Evolutionary conservation across 495 filamentous ascomycete species (phyloP).

Genomic region (Aspergillus indologenus): DNA sequence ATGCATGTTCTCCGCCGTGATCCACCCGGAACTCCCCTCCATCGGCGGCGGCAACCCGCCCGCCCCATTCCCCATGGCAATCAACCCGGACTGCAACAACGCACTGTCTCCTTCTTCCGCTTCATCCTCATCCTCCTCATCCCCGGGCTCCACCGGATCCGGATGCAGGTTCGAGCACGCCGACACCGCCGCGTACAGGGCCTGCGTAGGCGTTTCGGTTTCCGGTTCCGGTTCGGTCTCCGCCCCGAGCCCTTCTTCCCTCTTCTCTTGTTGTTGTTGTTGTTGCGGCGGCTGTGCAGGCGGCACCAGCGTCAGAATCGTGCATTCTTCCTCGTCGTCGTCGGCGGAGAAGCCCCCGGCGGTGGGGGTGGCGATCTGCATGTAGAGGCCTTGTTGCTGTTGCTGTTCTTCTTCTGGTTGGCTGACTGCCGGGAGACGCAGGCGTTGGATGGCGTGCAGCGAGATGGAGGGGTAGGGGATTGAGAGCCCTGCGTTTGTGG

Average conservation of each 20-base stretch:
- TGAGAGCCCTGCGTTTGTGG: slow-evolving; percentile 59
- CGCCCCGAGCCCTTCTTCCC: slow-evolving; percentile 13
- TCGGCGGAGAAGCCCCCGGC: slow-evolving; percentile 41
- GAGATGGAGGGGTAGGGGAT: slow-evolving; percentile 88
- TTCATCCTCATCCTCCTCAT: slow-evolving; percentile 47
- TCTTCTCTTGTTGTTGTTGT: slow-evolving; percentile 10
- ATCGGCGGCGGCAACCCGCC: slow-evolving; percentile 69
- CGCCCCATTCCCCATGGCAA: slow-evolving; percentile 29
- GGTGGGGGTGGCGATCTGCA: slow-evolving; percentile 67
- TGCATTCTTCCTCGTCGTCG: slow-evolving; percentile 64
- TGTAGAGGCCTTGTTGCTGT: slow-evolving; percentile 60
- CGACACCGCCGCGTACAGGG: slow-evolving; percentile 75
- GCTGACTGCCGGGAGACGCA: slow-evolving; percentile 39
- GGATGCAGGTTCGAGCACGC: slow-evolving; percentile 89
- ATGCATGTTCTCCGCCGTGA: slow-evolving; percentile 91
- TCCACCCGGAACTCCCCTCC: slow-evolving; percentile 89
- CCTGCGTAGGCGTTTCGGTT: slow-evolving; percentile 41
- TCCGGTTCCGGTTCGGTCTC: slow-evolving; percentile 7
- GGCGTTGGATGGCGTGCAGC: slow-evolving; percentile 79
- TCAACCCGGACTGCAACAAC: slow-evolving; percentile 29
- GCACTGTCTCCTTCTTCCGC: slow-evolving; percentile 38
- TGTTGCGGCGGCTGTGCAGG: slow-evolving; percentile 16
- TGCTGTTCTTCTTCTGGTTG: slow-evolving; percentile 29
- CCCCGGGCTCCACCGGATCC: slow-evolving; percentile 56
- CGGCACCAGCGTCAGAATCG: slow-evolving; percentile 75